Evolutionary conservation across 2,329 filamentous ascomycete species (phyloP).

Genomic region (Fusarium sp.): DNA sequence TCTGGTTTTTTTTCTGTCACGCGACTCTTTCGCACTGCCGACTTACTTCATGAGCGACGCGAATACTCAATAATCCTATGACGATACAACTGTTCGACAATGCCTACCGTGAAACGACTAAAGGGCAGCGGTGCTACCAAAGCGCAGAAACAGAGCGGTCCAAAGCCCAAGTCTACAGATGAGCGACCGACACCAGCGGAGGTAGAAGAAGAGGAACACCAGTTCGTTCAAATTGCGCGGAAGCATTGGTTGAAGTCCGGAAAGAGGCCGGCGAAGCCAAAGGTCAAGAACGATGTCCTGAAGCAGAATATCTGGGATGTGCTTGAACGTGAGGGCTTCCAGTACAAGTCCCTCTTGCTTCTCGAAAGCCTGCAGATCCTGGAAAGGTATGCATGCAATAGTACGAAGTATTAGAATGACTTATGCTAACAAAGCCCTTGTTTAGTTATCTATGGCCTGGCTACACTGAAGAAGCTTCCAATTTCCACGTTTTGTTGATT

Average conservation of each 20-base stretch:
- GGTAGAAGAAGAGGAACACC: slow-evolving; percentile 77
- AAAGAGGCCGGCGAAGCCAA: slow-evolving; percentile 71
- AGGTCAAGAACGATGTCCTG: slow-evolving; percentile 85
- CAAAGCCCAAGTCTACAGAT: slow-evolving; percentile 56
- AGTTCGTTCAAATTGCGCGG: slow-evolving; percentile 81
- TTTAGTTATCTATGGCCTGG: slow-evolving; percentile 91
- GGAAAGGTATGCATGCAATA: slow-evolving; percentile 70
- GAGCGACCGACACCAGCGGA: slow-evolving; percentile 69
- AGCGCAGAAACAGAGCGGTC: slow-evolving; percentile 50
- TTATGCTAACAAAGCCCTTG: slow-evolving; percentile 41
- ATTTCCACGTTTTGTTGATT: slow-evolving; percentile 90
- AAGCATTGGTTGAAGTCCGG: slow-evolving; percentile 83
- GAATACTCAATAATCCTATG: slow-evolving; percentile 32
- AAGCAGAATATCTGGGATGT: slow-evolving; percentile 91
- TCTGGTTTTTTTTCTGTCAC: slow-evolving; percentile 22
- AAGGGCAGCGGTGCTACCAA: slow-evolving; percentile 64
- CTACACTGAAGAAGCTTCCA: slow-evolving; percentile 88
- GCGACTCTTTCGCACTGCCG: slow-evolving; percentile 24
- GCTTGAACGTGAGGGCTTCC: slow-evolving; percentile 84
- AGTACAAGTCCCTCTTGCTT: slow-evolving; percentile 79
- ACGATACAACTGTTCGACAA: slow-evolving; percentile 50
- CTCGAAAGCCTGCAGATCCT: slow-evolving; percentile 92
- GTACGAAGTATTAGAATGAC: slow-evolving; percentile 14
- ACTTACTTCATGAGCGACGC: slow-evolving; percentile 19
- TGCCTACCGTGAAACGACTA: slow-evolving; percentile 71